Percentiles rank a stretch among this genome's conserved stretches.
Conservation (phyloP, 805 yeast genomes). For the Yueomyces sinensis region DNA sequence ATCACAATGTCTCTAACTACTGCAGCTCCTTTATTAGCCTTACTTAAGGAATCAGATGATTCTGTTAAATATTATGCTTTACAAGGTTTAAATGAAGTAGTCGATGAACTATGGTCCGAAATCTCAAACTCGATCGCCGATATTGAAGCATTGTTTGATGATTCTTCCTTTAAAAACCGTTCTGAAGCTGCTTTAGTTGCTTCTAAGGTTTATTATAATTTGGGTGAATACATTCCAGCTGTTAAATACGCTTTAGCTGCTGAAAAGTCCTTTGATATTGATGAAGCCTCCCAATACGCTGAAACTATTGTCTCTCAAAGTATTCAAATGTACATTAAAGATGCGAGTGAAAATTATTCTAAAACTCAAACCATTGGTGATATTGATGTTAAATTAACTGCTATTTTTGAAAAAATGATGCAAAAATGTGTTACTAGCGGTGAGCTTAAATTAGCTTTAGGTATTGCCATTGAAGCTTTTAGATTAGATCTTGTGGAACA, state of each 20-base stretch:
- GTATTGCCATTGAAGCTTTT: conserved; percentile 80
- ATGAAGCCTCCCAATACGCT: conserved; percentile 66
- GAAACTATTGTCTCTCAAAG: conserved; percentile 93
- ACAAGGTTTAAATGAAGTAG: conserved; percentile 63
- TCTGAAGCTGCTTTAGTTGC: conserved; percentile 82
- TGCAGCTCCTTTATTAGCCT: conserved; percentile 86
- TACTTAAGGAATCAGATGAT: conserved; percentile 71
- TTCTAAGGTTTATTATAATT: conserved; percentile 79
- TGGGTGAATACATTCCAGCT: conserved; percentile 87
- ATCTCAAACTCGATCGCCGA: conserved; percentile 80
- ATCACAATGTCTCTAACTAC: conserved; percentile 43
- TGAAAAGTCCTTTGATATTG: conserved; percentile 61
- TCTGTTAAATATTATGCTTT: conserved; percentile 74
- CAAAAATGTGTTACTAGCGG: conserved; percentile 57
- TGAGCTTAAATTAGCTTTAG: conserved; percentile 73
- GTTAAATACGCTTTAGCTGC: conserved; percentile 83
- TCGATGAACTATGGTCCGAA: conserved; percentile 94
- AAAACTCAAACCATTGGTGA: conserved; percentile 10
- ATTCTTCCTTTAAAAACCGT: conserved; percentile 60
- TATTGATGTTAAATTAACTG: conserved; percentile 49
- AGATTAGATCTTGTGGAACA: conserved; percentile 67
- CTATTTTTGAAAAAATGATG: conserved; percentile 78
- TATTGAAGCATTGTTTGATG: conserved; percentile 87
- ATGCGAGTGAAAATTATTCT: conserved; percentile 37
- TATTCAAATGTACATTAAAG: conserved; percentile 64